phyloP scores from a whole-genome alignment of 768 basidiomycete genomes.

The Tubosaeta sp. region DNA sequence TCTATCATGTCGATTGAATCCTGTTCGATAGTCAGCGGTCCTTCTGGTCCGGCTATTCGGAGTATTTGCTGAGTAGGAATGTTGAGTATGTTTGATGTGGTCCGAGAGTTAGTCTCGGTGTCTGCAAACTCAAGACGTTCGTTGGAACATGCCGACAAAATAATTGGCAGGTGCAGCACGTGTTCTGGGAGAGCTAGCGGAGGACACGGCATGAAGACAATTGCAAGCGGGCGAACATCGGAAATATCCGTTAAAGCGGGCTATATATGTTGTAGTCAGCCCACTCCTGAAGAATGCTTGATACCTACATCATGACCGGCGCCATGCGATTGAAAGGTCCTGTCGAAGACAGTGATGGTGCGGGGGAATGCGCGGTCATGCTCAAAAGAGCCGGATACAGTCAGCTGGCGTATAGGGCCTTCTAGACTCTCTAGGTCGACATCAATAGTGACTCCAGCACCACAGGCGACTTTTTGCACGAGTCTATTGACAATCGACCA shows the following conservation, averaged over 20 bases:
- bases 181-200: conserved; percentile 36
- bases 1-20: conserved; percentile 42
- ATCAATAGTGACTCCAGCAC: conserved; percentile 29
- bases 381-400: conserved; percentile 24
- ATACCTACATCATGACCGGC: conserved; percentile 27
- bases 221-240: conserved; percentile 56
- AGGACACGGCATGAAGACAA: conserved; percentile 59
- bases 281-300: conserved; percentile 11
- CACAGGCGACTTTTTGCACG: conserved; percentile 49
- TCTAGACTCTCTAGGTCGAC: conserved; percentile 19
- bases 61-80: conserved; percentile 41
- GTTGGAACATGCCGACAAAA: conserved; percentile 19
- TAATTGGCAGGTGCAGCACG: conserved; percentile 57
- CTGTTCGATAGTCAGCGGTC: conserved; percentile 43
- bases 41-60: conserved; percentile 32
- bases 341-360: conserved; percentile 38
- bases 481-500: conserved; percentile 59
- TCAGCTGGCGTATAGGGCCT: conserved; percentile 22
- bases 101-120: conserved; percentile 25
- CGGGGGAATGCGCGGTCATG: conserved; percentile 26
- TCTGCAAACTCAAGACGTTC: conserved; percentile 26
- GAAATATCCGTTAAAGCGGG: conserved; percentile 35
- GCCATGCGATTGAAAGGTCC: conserved; percentile 20
- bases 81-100: conserved; percentile 41
- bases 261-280: conserved; percentile 35